Evolutionary conservation across 345 rosid species (phyloP).

Genomic region (Dipteronia sinensis): DNA sequence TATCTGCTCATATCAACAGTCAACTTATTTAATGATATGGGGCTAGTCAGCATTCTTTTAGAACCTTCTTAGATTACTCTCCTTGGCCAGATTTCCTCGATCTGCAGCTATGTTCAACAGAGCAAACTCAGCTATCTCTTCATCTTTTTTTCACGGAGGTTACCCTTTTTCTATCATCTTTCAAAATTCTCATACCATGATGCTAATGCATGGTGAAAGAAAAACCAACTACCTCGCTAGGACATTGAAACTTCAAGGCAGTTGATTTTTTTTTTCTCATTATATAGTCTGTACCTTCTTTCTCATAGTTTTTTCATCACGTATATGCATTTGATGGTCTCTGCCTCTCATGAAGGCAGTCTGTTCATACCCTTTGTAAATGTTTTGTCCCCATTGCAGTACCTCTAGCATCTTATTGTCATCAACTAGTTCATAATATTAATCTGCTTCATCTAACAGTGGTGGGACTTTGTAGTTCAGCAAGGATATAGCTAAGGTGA

Average conservation of each 20-base stretch:
- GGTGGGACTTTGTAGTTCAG: conserved; percentile 47
- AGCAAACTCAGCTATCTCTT: no score
- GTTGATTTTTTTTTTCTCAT: neutral
- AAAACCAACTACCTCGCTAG: neutral
- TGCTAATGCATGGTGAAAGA: neutral
- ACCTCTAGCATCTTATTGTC: neutral
- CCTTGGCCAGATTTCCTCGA: no score
- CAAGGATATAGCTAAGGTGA: conserved; percentile 86
- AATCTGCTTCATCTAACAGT: conserved; percentile 23
- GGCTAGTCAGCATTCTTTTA: no score
- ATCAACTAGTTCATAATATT: neutral
- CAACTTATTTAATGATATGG: no score
- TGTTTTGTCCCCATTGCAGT: conserved; percentile 8
- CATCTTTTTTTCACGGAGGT: no score
- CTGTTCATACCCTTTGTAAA: neutral
- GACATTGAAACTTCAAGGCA: neutral
- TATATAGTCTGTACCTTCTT: neutral
- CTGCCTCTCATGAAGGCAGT: neutral
- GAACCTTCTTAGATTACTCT: no score
- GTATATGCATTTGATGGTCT: neutral
- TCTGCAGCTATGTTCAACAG: no score
- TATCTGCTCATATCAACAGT: no score
- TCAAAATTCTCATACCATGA: no score
- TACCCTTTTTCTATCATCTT: no score
- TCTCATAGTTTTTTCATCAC: neutral